Base-by-base conservation (phyloP, 192 early-diverging fungal genomes). In the Mortierella antarctica region DNA sequence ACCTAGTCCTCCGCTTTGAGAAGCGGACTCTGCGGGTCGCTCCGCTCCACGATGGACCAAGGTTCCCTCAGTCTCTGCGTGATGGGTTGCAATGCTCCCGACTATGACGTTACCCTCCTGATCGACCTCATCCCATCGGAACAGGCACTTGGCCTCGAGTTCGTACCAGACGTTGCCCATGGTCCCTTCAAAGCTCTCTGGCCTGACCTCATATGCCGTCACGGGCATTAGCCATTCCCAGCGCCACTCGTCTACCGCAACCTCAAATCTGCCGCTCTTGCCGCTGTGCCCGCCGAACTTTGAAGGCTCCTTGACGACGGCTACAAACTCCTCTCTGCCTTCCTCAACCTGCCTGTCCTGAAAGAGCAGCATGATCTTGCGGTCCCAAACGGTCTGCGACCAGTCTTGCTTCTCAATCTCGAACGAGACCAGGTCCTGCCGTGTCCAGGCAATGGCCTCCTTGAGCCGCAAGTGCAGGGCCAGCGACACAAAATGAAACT, bases 111-210 rank as follows among this genome's bases (percentile, higher is more conserved):
- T 65, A 10, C 69, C 64, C 4, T 79, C 45, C n/a, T 71, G 18
- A 56, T 70, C 69, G 8, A 71, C 76, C 17, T 54, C 58, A 18
- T 71, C 58, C 76, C 76, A 79, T 51, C 69, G 53, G 40, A 79
- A 79, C 18, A 66, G n/a, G 42, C 76, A 79, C 52, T 71, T 79
- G 4, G 76, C 68, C 23, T 79, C 76, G 12, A 79, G 50, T 31
- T 79, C 76, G n/a, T 79, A 79, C 76, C 76, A 79, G 13, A 79
- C 58, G 51, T 71, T 79, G 39, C 76, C 76, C 76, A 79, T 79
- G 0, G 69, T 66, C 6, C 76, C 76, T 39, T 79, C 76, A n/a
- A 79, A 79, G 31, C 76, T 79, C 64, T 79, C 76, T 3, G 76
- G 69, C 41, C 76, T 18, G 42, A 71, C 63, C 9, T 79, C 76